A percentile compares a stretch with the other conserved stretches of the same genome.
These are phyloP conservation scores for Lactarius vividus DNA, from an alignment of 768 basidiomycete species.

Conservation along the genomic window DNA sequence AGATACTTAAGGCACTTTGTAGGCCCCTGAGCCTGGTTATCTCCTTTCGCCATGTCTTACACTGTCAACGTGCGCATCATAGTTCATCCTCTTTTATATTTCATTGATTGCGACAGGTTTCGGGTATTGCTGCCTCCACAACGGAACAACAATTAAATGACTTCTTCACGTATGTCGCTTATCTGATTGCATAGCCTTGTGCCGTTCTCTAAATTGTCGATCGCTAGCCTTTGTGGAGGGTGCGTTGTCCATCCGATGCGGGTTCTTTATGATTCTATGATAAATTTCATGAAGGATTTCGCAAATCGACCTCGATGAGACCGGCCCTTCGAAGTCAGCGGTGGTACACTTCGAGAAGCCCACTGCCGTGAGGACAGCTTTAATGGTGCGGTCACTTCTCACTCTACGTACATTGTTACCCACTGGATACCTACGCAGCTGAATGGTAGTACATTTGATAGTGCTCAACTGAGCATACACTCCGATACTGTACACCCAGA, in stretches of 20 bases:
- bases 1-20: not conserved
- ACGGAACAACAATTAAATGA: constrained; percentile 67
- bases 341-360: constrained; percentile 80
- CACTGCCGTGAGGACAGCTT: constrained; percentile 79
- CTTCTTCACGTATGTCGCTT: constrained; percentile 67
- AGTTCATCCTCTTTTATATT: too few relatives aligned
- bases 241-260: constrained; percentile 35
- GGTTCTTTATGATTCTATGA: constrained; percentile 6
- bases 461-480: constrained; percentile 62
- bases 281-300: constrained; percentile 50
- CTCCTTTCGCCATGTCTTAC: constrained; percentile 8
- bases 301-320: constrained; percentile 55
- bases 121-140: constrained; percentile 64
- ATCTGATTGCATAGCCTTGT: constrained; percentile 5
- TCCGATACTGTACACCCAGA: constrained; percentile 63
- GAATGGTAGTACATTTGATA: constrained; percentile 76
- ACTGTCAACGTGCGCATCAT: constrained; percentile 16
- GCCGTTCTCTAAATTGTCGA: not conserved
- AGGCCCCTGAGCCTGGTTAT: not conserved
- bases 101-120: constrained; percentile 48
- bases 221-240: constrained; percentile 82
- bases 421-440: constrained; percentile 41
- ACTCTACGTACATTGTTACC: not conserved
- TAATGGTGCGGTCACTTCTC: constrained; percentile 52
- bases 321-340: constrained; percentile 48